These are phyloP conservation scores for Trichophyton simii DNA, from an alignment of 2,329 filamentous ascomycete species.

Conservation along the genomic window DNA sequence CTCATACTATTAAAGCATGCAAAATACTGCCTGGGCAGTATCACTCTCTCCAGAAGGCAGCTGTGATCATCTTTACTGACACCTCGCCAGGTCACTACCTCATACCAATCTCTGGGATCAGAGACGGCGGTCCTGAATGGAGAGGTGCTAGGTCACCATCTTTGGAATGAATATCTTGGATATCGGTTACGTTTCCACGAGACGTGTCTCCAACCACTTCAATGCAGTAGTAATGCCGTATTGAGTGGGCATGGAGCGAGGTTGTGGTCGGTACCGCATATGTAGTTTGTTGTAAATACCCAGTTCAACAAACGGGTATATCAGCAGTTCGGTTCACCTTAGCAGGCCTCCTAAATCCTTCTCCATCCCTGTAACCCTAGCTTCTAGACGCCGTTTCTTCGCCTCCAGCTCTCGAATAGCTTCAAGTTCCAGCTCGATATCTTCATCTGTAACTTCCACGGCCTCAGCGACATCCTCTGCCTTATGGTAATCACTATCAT, in stretches of 20 bases:
- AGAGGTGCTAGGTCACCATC: too few species aligned
- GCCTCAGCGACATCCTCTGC: slow-evolving; percentile 5
- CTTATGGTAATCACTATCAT: slow-evolving; percentile 39
- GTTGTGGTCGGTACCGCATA: not conserved
- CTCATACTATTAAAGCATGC: too few species aligned
- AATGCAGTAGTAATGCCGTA: not conserved
- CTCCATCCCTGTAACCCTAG: slow-evolving; percentile 55
- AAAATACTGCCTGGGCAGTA: too few species aligned
- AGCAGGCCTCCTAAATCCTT: slow-evolving; percentile 17
- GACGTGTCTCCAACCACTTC: not conserved
- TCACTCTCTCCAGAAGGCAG: too few species aligned
- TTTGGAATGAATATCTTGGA: not conserved
- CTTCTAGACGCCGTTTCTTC: slow-evolving; percentile 51
- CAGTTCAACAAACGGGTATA: not conserved
- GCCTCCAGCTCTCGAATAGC: slow-evolving; percentile 50
- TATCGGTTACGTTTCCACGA: not conserved
- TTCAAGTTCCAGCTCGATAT: slow-evolving; percentile 36
- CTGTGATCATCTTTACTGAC: too few species aligned
- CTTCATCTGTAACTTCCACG: slow-evolving; percentile 29
- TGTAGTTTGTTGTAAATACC: not conserved
- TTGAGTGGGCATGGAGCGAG: not conserved
- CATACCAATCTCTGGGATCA: too few species aligned
- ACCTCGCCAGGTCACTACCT: too few species aligned
- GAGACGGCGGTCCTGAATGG: too few species aligned
- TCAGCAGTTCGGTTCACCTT: not conserved